A percentile compares a stretch with the other conserved stretches of the same genome.
Conservation (phyloP, 768 basidiomycete genomes). For the Thelephora ganbajun region DNA sequence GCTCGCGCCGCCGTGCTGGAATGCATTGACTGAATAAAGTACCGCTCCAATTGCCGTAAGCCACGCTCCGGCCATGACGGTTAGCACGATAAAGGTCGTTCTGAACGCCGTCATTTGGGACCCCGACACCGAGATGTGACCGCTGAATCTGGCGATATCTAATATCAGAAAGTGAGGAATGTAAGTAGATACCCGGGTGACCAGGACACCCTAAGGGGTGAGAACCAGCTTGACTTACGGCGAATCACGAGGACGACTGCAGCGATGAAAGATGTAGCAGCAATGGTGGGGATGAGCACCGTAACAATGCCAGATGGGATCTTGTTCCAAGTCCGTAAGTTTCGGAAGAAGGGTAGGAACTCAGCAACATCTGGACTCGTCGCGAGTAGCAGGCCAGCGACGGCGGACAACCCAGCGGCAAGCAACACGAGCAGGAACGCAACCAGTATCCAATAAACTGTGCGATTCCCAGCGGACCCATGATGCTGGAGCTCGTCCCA, state of each 20-base stretch:
- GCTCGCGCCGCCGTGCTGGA: conserved; percentile 26
- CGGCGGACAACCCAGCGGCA: conserved; percentile 39
- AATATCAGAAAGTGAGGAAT: conserved; percentile 1
- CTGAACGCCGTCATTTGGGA: conserved; percentile 48
- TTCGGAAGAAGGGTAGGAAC: conserved; percentile 49
- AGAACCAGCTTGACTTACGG: conserved; percentile 28
- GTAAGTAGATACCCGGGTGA: conserved; percentile 5
- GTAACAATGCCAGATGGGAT: conserved; percentile 53
- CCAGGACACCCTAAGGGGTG: neutral
- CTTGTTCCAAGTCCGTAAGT: conserved; percentile 32
- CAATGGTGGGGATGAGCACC: conserved; percentile 52
- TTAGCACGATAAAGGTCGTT: conserved; percentile 46
- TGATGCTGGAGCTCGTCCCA: conserved; percentile 67
- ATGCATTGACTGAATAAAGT: conserved; percentile 49
- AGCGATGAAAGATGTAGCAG: conserved; percentile 42
- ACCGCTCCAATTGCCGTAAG: conserved; percentile 55
- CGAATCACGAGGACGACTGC: conserved; percentile 37
- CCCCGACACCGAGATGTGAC: conserved; percentile 48
- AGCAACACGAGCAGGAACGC: conserved; percentile 36
- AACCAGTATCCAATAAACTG: conserved; percentile 44
- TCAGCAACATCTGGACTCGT: conserved; percentile 63
- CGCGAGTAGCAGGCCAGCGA: conserved; percentile 49
- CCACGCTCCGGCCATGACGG: conserved; percentile 42
- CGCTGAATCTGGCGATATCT: conserved; percentile 42
- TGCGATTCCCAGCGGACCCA: conserved; percentile 27